Evolutionary conservation across 495 filamentous ascomycete species (phyloP).

Genomic region (Hyaloscypha variabilis): DNA sequence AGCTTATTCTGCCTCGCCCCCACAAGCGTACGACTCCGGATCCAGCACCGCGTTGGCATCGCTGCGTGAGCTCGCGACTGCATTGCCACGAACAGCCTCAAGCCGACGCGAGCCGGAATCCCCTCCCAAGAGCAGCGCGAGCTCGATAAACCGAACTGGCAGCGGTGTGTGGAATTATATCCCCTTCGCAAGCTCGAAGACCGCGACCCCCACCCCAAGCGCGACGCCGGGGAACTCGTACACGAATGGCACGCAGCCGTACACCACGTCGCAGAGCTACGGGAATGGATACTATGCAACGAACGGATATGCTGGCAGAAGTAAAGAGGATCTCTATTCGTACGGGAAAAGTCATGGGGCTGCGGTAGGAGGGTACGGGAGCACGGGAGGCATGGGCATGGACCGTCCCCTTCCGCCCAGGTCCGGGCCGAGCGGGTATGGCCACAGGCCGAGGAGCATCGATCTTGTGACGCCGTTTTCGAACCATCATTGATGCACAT

Average conservation of each 20-base stretch:
- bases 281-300: conserved; percentile 1
- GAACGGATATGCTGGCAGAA: conserved; percentile 16
- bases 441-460: conserved; percentile 31
- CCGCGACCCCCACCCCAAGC: conserved; percentile 22
- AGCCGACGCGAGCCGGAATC: conserved; percentile 13
- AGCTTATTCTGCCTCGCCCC: conserved; percentile 12
- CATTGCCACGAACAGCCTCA: conserved; percentile 18
- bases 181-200: conserved; percentile 23
- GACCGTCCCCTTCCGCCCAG: conserved; percentile 33
- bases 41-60: conserved; percentile 27
- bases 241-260: not conserved
- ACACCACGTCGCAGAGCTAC: conserved; percentile 19
- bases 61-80: conserved; percentile 28
- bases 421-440: conserved; percentile 28
- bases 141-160: conserved; percentile 16
- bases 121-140: conserved; percentile 17
- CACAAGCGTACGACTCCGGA: conserved; percentile 1
- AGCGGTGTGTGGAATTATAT: conserved; percentile 31
- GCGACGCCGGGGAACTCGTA: conserved; percentile 24
- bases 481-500: not conserved
- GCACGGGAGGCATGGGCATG: conserved; percentile 30
- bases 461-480: conserved; percentile 33
- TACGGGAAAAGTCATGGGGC: conserved; percentile 20
- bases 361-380: conserved; percentile 11
- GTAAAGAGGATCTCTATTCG: conserved; percentile 22